Evolutionary conservation across 2,329 filamentous ascomycete genomes (phyloP).

Genomic region (Aplosporella prunicola): DNA sequence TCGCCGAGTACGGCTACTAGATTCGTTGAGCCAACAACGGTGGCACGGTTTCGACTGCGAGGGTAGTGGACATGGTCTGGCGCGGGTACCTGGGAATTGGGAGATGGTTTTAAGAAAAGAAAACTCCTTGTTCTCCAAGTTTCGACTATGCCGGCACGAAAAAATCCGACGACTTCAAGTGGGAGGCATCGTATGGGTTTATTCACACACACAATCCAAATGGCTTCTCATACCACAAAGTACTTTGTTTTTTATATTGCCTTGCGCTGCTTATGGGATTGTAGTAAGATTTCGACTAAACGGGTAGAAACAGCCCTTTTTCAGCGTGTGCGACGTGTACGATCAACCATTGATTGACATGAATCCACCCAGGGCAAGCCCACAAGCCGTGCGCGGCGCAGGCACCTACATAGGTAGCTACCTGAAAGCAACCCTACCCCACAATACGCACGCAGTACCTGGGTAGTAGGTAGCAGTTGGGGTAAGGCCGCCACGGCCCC

Average conservation of each 20-base stretch:
- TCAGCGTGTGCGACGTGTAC: too few species aligned
- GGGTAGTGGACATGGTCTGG: conserved; percentile 12
- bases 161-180: conserved; percentile 10
- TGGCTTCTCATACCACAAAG: conserved; percentile 12
- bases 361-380: too few species aligned
- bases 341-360: too few species aligned
- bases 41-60: conserved; percentile 8
- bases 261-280: conserved; percentile 11
- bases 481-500: too few species aligned
- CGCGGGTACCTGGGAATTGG: conserved; percentile 11
- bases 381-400: too few species aligned
- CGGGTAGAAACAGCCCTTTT: too few species aligned
- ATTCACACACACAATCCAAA: conserved; percentile 10
- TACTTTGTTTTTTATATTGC: conserved; percentile 11
- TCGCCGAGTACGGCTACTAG: conserved; percentile 89
- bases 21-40: conserved; percentile 17
- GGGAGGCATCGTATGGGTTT: conserved; percentile 12
- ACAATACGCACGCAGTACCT: too few species aligned
- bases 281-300: conserved; percentile 9
- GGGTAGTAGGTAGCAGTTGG: too few species aligned
- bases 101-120: conserved; percentile 9
- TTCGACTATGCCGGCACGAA: conserved; percentile 12
- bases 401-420: too few species aligned
- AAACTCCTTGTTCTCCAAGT: conserved; percentile 8
- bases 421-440: too few species aligned